Evolutionary conservation across 306 rosid species (phyloP), one percentile per base, ranked within the genome.

Genomic region (Nissolia schottii): DNA sequence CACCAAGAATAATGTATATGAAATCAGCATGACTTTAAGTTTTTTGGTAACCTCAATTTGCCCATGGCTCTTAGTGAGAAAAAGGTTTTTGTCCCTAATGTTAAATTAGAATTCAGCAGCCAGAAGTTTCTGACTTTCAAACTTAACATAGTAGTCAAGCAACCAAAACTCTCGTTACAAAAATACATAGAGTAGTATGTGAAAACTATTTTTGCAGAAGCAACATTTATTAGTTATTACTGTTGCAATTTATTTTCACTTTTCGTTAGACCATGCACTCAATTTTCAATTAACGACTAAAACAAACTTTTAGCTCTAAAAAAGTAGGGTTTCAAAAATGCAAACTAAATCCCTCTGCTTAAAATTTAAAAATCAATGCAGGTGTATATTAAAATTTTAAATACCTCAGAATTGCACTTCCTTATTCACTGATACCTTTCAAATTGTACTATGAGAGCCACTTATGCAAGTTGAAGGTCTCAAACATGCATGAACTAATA

Each of bases 361-460:
- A 32, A 32, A 67, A 34, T 64, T 9, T 8, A 54, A 75, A 29
- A 14, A 54, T 65, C 49, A 76, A 41, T 28, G 16, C n/a, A 60
- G 41, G 19, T 3, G 38, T 51, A 51, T 31, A 25, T 57, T 55
- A 56, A 50, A 72, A 72, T 40, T 53, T 56, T 49, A 40, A 58
- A 55, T 23, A 65, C 50, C 40, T 60, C 35, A 23, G 32, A 31
- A 56, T 57, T 55, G 24, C 18, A 5, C 19, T 35, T 58, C 55
- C 38, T 61, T 19, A 18, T 19, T 24, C 34, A 57, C 45, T 27
- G 41, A 29, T 64, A 71, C 28, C 68, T 46, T 70, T 70, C 59
- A 56, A 55, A 50, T 63, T 70, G 64, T 31, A 56, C 62, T 12
- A 58, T 20, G 64, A 65, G 77, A 37, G 51, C 70, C 48, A 55